Base-by-base conservation (phyloP, 805 yeast genomes). In the Monosporozyma servazzii region DNA sequence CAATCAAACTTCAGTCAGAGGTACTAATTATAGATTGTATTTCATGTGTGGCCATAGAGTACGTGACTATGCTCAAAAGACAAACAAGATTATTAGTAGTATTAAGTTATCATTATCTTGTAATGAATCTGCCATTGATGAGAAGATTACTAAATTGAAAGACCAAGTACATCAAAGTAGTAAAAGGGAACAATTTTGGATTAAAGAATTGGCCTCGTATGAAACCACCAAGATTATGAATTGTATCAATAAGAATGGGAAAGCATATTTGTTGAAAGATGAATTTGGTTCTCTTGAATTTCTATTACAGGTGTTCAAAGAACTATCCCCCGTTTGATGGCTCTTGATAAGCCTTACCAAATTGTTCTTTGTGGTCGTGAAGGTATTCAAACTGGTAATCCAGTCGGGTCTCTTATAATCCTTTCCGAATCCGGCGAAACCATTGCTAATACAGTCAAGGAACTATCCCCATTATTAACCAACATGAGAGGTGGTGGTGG, bases 401-500 rank as follows among this genome's bases (percentile, higher is more conserved):
- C 51, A 21, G 76, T 83, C 5, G 95, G 95, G 1, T 79, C 88
- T 48, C 64, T 84, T 21, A 72, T 87, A 52, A 73, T 85, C 6
- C 60, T 75, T 52, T 91, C 90, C 1, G 63, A 64, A 6, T 63
- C 67, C 4, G 59, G 65, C 25, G 81, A 78, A 2, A 69, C 71
- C 40, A 72, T 81, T 0, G 72, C 72, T n/a, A 71, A 65, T 9
- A 65, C 77, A 27, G 78, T 75, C 31, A 68, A 56, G 5, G 72
- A 74, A 47, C 64, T 86, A 55, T 78, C 79, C 58, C 60, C 70
- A 33, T 54, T 69, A 13, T 61, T 85, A 5, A 51, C 72, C 5
- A 75, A 74, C n/a, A 64, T 86, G 61, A 86, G 81, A 69, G 96
- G 95, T 39, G 81, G 81, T 18, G 95, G 95, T 21, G 90, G 89